A percentile compares a stretch with the other conserved stretches of the same genome.
phyloP scores from a whole-genome alignment of 352 stramenopile species.

The Peronospora belbahrii region DNA sequence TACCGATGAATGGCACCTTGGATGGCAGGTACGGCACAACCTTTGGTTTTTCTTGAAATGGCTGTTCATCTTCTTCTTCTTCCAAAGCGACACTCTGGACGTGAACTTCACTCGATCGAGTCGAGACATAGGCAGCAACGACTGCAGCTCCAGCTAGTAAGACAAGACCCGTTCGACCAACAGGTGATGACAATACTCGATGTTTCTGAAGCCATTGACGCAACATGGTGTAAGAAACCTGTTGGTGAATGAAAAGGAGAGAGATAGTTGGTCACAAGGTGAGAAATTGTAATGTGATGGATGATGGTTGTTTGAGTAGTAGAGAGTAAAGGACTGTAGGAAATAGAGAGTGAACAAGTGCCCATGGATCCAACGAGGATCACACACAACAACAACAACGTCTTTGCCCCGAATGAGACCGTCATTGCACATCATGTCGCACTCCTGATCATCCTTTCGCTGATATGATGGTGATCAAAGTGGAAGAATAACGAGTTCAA shows the following conservation, averaged over 20 bases:
- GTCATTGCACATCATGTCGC: neutral
- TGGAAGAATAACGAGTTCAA: no score
- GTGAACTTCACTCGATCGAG: conserved; percentile 5
- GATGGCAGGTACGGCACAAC: conserved; percentile 27
- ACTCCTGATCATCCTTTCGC: neutral
- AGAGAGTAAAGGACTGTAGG: neutral
- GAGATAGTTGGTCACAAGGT: conserved; percentile 2
- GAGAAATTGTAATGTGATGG: conserved; percentile 13
- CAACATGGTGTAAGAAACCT: conserved; percentile 11
- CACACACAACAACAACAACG: no score
- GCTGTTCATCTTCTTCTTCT: neutral
- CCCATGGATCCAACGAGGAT: conserved; percentile 1
- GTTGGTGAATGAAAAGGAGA: neutral
- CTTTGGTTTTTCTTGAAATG: conserved; percentile 5
- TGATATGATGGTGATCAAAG: no score
- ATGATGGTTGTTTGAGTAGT: neutral
- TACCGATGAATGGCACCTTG: conserved; percentile 27
- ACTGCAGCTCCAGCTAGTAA: conserved; percentile 21
- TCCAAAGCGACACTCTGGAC: neutral
- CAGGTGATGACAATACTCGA: conserved; percentile 12
- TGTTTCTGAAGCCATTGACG: conserved; percentile 20
- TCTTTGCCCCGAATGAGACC: conserved; percentile 14
- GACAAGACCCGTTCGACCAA: conserved; percentile 16
- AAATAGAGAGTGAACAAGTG: neutral
- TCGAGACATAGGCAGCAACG: conserved; percentile 16